These are phyloP conservation scores for Buddleja alternifolia DNA, from an alignment of 257 asterid genomes.

Conservation along the genomic window DNA sequence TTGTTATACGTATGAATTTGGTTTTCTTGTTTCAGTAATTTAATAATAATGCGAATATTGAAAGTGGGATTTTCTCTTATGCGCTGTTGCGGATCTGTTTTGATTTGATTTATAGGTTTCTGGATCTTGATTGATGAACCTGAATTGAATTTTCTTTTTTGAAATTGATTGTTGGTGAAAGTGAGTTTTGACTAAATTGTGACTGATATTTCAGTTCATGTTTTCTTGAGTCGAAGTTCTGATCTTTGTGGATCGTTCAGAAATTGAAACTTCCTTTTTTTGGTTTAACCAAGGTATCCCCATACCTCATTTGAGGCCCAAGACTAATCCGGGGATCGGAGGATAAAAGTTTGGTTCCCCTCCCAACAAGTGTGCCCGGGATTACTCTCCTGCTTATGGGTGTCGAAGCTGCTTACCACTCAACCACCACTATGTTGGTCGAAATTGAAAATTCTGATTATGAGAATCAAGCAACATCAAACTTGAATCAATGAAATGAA, in stretches of 20 bases:
- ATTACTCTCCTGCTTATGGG: too few species aligned
- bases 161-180: slow-evolving; percentile 9
- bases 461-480: not conserved
- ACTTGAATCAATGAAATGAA: not conserved
- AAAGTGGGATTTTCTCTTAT: slow-evolving; percentile 1
- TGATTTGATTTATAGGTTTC: slow-evolving; percentile 21
- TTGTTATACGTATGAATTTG: not conserved
- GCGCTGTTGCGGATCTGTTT: slow-evolving; percentile 27
- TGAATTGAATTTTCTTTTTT: slow-evolving; percentile 1
- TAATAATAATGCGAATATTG: not conserved
- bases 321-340: too few species aligned
- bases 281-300: too few species aligned
- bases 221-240: slow-evolving; percentile 28
- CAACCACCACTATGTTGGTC: not conserved
- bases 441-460: slow-evolving; percentile 1
- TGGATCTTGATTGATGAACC: slow-evolving; percentile 26
- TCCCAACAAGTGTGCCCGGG: too few species aligned
- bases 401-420: too few species aligned
- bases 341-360: too few species aligned
- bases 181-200: slow-evolving; percentile 31
- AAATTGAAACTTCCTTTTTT: too few species aligned
- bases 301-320: too few species aligned
- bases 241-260: slow-evolving; percentile 26
- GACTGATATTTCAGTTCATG: slow-evolving; percentile 9
- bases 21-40: not conserved